Conservation (phyloP, 495 filamentous ascomycete species). For the Neurospora tetrasperma region DNA sequence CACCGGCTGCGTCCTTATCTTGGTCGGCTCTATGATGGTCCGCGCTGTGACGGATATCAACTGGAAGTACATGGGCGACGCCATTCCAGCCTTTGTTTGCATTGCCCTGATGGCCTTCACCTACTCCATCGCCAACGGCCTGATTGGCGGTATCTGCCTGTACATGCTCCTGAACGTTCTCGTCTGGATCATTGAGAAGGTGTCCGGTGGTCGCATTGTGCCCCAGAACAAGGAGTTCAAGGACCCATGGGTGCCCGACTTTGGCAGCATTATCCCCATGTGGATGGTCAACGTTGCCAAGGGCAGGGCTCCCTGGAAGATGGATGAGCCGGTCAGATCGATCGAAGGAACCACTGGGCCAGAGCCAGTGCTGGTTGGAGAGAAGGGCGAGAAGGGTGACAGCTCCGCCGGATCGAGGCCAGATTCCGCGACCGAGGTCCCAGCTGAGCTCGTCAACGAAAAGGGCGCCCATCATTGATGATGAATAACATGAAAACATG, state of each 20-base stretch:
- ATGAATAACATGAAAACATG: background rate
- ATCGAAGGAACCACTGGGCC: background rate
- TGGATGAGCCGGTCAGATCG: background rate
- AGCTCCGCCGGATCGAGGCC: background rate
- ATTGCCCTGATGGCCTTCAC: conserved; percentile 82
- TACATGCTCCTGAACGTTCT: conserved; percentile 60
- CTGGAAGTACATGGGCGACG: conserved; percentile 70
- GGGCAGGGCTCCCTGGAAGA: conserved; percentile 41
- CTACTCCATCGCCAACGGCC: conserved; percentile 66
- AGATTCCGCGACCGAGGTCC: background rate
- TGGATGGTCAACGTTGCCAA: conserved; percentile 51
- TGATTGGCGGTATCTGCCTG: conserved; percentile 63
- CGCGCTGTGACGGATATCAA: conserved; percentile 67
- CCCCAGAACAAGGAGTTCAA: conserved; percentile 62
- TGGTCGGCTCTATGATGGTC: conserved; percentile 76
- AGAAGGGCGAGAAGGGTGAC: background rate
- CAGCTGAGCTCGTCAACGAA: background rate
- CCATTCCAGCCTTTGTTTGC: conserved; percentile 69
- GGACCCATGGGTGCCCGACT: conserved; percentile 63
- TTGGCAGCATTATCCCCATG: conserved; percentile 56
- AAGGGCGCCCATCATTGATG: background rate
- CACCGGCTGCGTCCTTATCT: conserved; percentile 69
- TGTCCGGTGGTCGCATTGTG: conserved; percentile 55
- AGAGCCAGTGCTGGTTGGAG: background rate
- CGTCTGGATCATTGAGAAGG: conserved; percentile 54